Conservation (phyloP, 371 early-diverging fungal genomes). For the Rhizopus sp. region DNA sequence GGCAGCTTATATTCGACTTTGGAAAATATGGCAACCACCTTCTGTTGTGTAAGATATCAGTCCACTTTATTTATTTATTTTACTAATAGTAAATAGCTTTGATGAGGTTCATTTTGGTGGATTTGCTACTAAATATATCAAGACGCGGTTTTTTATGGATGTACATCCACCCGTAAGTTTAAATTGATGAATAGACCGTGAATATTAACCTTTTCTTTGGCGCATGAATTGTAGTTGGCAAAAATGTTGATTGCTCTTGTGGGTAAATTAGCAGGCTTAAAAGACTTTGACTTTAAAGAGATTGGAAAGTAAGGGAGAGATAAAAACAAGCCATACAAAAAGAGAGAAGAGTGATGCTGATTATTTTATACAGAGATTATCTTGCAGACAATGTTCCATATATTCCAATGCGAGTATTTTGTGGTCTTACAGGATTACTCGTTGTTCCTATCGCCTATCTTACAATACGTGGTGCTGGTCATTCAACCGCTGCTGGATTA, state of each 20-base stretch:
- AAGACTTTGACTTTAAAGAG: conserved; percentile 91
- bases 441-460: conserved; percentile 49
- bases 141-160: conserved; percentile 94
- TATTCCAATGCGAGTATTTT: conserved; percentile 43
- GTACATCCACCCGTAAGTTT: conserved; percentile 60
- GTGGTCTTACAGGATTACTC: conserved; percentile 43
- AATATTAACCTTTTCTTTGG: conserved; percentile 33
- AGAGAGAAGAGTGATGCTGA: neutral
- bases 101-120: conserved; percentile 99
- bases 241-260: conserved; percentile 91
- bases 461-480: conserved; percentile 45
- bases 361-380: conserved; percentile 33
- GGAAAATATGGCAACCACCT: conserved; percentile 45
- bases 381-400: conserved; percentile 45
- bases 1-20: conserved; percentile 47
- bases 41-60: conserved; percentile 48
- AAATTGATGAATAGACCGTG: conserved; percentile 59
- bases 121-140: conserved; percentile 93
- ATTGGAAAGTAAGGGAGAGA: conserved; percentile 74
- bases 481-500: conserved; percentile 43
- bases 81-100: conserved; percentile 46
- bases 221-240: conserved; percentile 61
- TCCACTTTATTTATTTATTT: neutral
- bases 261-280: conserved; percentile 81
- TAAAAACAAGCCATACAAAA: conserved; percentile 47